Conservation (phyloP, 768 basidiomycete species). For the Cystobasidium ongulense region DNA sequence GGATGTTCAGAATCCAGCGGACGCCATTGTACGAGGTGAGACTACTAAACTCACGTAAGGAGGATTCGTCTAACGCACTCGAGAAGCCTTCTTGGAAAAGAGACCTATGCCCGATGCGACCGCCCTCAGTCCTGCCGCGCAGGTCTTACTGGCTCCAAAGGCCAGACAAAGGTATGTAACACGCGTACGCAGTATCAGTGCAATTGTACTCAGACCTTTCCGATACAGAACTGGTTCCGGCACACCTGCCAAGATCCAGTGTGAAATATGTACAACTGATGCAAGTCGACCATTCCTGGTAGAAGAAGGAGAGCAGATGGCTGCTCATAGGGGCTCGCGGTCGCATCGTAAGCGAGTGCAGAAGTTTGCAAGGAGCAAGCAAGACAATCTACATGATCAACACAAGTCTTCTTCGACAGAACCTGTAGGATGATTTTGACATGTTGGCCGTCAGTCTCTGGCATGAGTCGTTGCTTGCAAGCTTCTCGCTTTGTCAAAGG, state of each 20-base stretch:
- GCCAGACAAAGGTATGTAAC: background rate
- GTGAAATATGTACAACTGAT: slow-evolving; percentile 15
- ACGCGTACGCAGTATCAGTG: background rate
- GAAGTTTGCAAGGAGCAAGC: background rate
- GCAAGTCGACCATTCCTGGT: slow-evolving; percentile 26
- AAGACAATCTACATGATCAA: background rate
- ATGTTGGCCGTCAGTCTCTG: no score
- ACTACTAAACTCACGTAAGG: background rate
- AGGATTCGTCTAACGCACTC: background rate
- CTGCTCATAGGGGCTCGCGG: background rate
- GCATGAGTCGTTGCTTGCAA: no score
- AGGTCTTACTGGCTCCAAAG: background rate
- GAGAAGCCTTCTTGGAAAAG: background rate
- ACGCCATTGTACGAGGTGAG: background rate
- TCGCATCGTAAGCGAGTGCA: slow-evolving; percentile 1
- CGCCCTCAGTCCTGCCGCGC: background rate
- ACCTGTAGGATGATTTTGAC: no score
- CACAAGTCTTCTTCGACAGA: no score
- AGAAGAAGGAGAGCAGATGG: background rate
- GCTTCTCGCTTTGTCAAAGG: no score
- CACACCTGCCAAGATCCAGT: background rate
- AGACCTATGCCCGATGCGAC: slow-evolving; percentile 3
- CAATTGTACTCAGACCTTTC: no score
- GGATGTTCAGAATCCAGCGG: background rate
- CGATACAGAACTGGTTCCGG: background rate